These are phyloP conservation scores for Harringtonia lauricola DNA, from an alignment of 2,329 filamentous ascomycete genomes.

Conservation along the genomic window DNA sequence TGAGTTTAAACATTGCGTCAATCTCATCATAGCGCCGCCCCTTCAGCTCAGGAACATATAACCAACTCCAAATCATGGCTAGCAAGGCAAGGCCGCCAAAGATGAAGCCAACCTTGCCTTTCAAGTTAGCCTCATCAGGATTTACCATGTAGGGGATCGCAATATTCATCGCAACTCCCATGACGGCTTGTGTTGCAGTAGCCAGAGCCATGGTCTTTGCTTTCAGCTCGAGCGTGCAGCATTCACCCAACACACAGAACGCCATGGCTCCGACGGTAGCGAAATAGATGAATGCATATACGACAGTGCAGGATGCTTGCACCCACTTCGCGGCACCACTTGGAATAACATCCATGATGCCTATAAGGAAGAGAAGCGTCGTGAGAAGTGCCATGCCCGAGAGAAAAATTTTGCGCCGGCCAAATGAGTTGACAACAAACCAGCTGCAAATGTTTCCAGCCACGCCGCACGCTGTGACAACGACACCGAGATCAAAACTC, in stretches of 20 bases:
- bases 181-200: slow-evolving; percentile 25
- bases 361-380: slow-evolving; percentile 23
- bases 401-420: slow-evolving; percentile 21
- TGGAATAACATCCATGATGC: slow-evolving; percentile 26
- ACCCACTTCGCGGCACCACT: slow-evolving; percentile 22
- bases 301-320: slow-evolving; percentile 22
- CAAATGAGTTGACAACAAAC: slow-evolving; percentile 8
- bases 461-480: slow-evolving; percentile 7
- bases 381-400: slow-evolving; percentile 20
- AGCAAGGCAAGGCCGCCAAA: slow-evolving; percentile 4
- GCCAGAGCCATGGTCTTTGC: slow-evolving; percentile 27
- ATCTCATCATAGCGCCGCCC: background rate
- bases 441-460: slow-evolving; percentile 6
- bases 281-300: slow-evolving; percentile 27
- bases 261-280: slow-evolving; percentile 27
- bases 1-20: slow-evolving; percentile 19
- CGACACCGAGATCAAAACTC: slow-evolving; percentile 14
- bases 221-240: slow-evolving; percentile 22
- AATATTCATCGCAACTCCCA: slow-evolving; percentile 25
- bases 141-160: slow-evolving; percentile 29
- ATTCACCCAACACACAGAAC: slow-evolving; percentile 28
- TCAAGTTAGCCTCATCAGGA: slow-evolving; percentile 9
- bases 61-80: slow-evolving; percentile 14
- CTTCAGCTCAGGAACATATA: background rate
- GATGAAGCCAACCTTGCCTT: slow-evolving; percentile 12